Conservation (phyloP, 306 rosid species). For the Pyrus betulifolia region DNA sequence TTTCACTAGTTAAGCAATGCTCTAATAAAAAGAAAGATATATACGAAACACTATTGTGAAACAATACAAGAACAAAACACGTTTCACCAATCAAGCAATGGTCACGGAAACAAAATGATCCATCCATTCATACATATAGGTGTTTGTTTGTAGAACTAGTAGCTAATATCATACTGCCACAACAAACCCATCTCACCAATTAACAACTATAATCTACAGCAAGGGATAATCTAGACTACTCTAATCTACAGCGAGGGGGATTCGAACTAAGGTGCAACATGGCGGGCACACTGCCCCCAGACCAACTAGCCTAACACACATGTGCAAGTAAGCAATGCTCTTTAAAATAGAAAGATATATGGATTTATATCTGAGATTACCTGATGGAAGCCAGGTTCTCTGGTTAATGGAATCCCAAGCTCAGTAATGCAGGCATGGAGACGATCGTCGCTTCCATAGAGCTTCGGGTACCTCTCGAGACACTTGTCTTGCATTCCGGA, state of each 20-base stretch:
- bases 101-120: not conserved
- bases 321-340: not conserved
- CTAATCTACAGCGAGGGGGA: not conserved
- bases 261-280: not conserved
- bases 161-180: not conserved
- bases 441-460: slow-evolving; percentile 80
- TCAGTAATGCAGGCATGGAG: slow-evolving; percentile 79
- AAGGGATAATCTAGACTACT: not conserved
- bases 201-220: not conserved
- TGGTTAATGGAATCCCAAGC: slow-evolving; percentile 57
- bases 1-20: not conserved
- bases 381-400: slow-evolving; percentile 84
- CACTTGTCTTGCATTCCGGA: slow-evolving; percentile 56
- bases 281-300: not conserved
- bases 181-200: not conserved
- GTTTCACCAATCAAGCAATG: not conserved
- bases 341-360: not conserved
- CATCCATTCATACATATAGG: not conserved
- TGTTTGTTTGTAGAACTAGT: not conserved
- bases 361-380: slow-evolving; percentile 10
- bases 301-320: not conserved
- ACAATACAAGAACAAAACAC: not conserved
- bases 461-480: slow-evolving; percentile 68
- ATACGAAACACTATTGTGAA: not conserved
- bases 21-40: not conserved